phyloP scores from a whole-genome alignment of 805 yeast species.

The Lipomyces sp. region DNA sequence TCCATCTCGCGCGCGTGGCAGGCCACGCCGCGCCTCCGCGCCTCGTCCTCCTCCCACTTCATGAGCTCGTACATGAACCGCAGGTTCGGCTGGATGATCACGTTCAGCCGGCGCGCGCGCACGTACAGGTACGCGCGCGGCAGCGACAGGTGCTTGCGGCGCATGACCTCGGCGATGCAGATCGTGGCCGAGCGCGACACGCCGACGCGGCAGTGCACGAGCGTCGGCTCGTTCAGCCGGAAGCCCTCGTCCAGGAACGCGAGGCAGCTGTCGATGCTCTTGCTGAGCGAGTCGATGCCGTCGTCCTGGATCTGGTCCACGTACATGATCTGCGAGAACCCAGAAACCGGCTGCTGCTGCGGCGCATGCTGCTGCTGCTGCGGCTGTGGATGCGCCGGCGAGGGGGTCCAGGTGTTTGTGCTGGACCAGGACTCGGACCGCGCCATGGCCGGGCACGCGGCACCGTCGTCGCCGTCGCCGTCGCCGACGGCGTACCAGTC shows the following conservation, averaged over 20 bases:
- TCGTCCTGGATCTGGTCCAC: constrained; percentile 82
- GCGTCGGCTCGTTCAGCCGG: constrained; percentile 46
- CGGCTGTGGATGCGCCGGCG: not conserved
- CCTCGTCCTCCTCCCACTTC: constrained; percentile 54
- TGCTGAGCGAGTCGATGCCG: constrained; percentile 75
- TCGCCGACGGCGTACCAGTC: constrained; percentile 23
- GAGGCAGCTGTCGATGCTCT: constrained; percentile 60
- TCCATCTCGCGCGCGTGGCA: constrained; percentile 60
- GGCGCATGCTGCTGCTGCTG: no score
- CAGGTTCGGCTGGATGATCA: constrained; percentile 90
- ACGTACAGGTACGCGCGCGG: constrained; percentile 82
- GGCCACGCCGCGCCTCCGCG: constrained; percentile 31
- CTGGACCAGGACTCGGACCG: not conserved
- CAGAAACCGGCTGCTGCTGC: constrained; percentile 6
- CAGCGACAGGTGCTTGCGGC: constrained; percentile 59
- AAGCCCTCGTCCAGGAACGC: constrained; percentile 52
- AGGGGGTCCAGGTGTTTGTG: not conserved
- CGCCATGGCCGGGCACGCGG: no score
- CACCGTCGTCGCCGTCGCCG: constrained; percentile 10
- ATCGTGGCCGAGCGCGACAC: constrained; percentile 94
- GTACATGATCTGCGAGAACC: constrained; percentile 52
- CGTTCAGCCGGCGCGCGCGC: constrained; percentile 84
- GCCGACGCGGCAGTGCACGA: constrained; percentile 94
- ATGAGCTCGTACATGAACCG: constrained; percentile 87
- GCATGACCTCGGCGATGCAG: constrained; percentile 93